Base-by-base conservation (phyloP, 805 yeast species). In the Phaffomyces opuntiae region DNA sequence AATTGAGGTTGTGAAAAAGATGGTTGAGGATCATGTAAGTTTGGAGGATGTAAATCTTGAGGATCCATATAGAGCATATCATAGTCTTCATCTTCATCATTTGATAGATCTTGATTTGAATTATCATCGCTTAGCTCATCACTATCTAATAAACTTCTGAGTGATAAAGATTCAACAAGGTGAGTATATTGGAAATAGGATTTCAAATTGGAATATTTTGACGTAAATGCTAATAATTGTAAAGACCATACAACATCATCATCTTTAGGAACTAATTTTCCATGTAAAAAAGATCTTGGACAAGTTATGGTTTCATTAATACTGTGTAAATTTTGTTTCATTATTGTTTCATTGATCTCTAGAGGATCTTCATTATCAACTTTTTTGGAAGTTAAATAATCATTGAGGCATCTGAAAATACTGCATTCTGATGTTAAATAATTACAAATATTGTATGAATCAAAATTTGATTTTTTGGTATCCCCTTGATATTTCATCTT, bases 241-340 rank as follows among this genome's bases (percentile, higher is more conserved):
- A 91, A 69, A 5, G 96, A 84, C 96, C 96, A 89, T 34, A 88
- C 81, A 16, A 91, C 87, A 60, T 91, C 99, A 61, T 91, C 97
- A 51, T 87, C 95, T 46, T 87, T 77, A 1, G 97, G 97, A 7
- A 89, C 75, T n/a, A 90, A 73, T 21, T 81, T 79, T 2, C 96
- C 95, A 37, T 83, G 66, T 40, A 70, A 63, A 55, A 81, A 81
- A 24, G 65, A 64, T 43, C 87, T 68, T 21, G 86, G 86, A 2
- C 67, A 61, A 8, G 66, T 53, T 9, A 68, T 62, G 1, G 49
- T 59, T 51, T 49, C 51, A 52, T 50, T 59, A 44, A 51, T 47
- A 36, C 52, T 55, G 27, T 53, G 53, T 26, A 53, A 40, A 31
- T 47, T 51, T 25, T 44, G 44, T 17, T 49, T 49, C 11, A 50